Evolutionary conservation across 2,329 filamentous ascomycete genomes (phyloP).

Genomic region (Canariomyces notabilis): DNA sequence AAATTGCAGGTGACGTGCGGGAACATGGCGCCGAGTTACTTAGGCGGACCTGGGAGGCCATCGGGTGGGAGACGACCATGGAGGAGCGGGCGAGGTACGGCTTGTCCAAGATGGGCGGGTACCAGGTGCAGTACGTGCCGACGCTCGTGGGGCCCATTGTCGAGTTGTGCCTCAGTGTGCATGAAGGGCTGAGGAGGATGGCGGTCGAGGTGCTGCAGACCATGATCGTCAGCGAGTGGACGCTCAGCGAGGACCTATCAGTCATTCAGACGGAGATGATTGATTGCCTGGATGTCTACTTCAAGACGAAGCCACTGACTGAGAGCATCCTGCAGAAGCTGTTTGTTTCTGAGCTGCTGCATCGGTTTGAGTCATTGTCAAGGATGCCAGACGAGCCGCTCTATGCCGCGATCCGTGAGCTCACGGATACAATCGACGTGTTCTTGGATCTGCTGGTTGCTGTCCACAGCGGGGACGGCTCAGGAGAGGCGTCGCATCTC

Average conservation of each 20-base stretch:
- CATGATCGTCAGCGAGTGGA: conserved; percentile 99
- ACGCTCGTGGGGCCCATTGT: conserved; percentile 86
- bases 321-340: conserved; percentile 89
- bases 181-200: conserved; percentile 82
- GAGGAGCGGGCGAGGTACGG: conserved; percentile 78
- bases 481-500: conserved; percentile 72
- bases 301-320: conserved; percentile 82
- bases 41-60: conserved; percentile 83
- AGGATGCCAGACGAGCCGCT: conserved; percentile 65
- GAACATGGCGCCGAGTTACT: conserved; percentile 86
- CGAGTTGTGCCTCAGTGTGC: conserved; percentile 89
- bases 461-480: conserved; percentile 72
- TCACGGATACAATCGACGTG: conserved; percentile 82
- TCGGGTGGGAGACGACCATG: conserved; percentile 85
- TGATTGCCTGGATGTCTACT: conserved; percentile 82
- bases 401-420: conserved; percentile 67
- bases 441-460: conserved; percentile 86
- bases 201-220: conserved; percentile 91
- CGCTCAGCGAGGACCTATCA: conserved; percentile 83
- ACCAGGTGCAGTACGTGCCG: conserved; percentile 97
- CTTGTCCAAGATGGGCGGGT: conserved; percentile 82
- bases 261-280: conserved; percentile 96
- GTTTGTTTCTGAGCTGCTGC: conserved; percentile 80
- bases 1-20: conserved; percentile 93
- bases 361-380: conserved; percentile 69